phyloP scores from a whole-genome alignment of 768 basidiomycete species.

The Boletus vinaceobasis region DNA sequence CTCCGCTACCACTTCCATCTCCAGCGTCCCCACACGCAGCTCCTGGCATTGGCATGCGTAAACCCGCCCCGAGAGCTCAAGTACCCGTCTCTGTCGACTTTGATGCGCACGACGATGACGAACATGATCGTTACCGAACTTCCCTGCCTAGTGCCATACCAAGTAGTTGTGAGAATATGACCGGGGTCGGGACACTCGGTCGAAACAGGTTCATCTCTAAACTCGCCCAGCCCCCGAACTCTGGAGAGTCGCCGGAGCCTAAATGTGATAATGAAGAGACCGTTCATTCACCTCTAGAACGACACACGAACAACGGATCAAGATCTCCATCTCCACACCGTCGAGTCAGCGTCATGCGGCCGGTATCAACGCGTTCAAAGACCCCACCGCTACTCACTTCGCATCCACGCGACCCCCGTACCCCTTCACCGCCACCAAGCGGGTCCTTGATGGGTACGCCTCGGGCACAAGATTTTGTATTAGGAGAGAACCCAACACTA shows the following conservation, averaged over 20 bases:
- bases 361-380: slow-evolving; percentile 37
- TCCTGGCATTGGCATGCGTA: slow-evolving; percentile 47
- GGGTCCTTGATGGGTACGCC: slow-evolving; percentile 11
- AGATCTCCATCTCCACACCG: slow-evolving; percentile 25
- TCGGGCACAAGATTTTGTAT: slow-evolving; percentile 19
- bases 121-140: slow-evolving; percentile 35
- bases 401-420: slow-evolving; percentile 26
- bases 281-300: slow-evolving; percentile 17
- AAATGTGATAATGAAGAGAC: slow-evolving; percentile 18
- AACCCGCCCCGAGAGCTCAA: slow-evolving; percentile 62
- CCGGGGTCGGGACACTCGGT: slow-evolving; percentile 52
- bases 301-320: slow-evolving; percentile 11
- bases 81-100: slow-evolving; percentile 58
- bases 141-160: slow-evolving; percentile 55
- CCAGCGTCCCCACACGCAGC: slow-evolving; percentile 23
- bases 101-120: slow-evolving; percentile 32
- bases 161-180: slow-evolving; percentile 56
- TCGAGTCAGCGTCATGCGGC: slow-evolving; percentile 28
- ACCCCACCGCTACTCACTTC: slow-evolving; percentile 38
- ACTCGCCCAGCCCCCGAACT: slow-evolving; percentile 6
- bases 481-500: slow-evolving; percentile 35
- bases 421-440: slow-evolving; percentile 19
- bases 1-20: slow-evolving; percentile 16
- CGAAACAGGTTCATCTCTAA: slow-evolving; percentile 27
- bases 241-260: slow-evolving; percentile 8